Percentiles rank a stretch among this genome's conserved stretches.
Conservation (phyloP, 331 rosid genomes). For the Acacia pycnantha region DNA sequence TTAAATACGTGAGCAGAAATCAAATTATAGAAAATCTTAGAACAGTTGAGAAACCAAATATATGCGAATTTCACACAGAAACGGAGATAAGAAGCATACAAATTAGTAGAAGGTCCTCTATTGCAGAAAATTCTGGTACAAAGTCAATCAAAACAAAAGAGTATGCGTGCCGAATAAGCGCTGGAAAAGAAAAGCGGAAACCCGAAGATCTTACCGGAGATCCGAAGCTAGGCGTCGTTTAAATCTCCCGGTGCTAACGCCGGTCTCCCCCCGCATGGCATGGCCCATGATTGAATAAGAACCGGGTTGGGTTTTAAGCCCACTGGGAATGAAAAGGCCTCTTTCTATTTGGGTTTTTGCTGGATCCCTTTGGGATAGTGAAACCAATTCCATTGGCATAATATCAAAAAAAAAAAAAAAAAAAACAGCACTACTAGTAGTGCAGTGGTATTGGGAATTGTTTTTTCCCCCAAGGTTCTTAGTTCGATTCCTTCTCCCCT, state of each 20-base stretch:
- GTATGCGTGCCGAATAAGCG: slow-evolving; percentile 21
- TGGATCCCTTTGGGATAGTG: background rate
- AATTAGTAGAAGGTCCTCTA: slow-evolving; percentile 68
- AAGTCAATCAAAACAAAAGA: slow-evolving; percentile 56
- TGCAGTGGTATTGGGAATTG: too few relatives aligned
- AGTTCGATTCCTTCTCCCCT: too few relatives aligned
- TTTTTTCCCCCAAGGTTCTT: too few relatives aligned
- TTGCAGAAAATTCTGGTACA: slow-evolving; percentile 74
- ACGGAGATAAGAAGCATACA: slow-evolving; percentile 41
- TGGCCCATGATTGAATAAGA: background rate
- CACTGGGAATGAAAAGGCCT: background rate
- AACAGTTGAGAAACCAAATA: background rate
- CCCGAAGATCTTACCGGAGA: slow-evolving; percentile 21
- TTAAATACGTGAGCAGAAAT: background rate
- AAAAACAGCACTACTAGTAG: too few relatives aligned
- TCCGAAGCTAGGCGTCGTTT: slow-evolving; percentile 17
- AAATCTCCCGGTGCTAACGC: slow-evolving; percentile 30
- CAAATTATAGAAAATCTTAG: background rate
- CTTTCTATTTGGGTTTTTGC: background rate
- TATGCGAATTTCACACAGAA: background rate
- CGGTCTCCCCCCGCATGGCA: slow-evolving; percentile 25
- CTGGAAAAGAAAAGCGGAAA: background rate
- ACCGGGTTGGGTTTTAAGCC: background rate
- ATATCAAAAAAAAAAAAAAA: too few relatives aligned
- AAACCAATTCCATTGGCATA: too few relatives aligned